A percentile compares a stretch with the other conserved stretches of the same genome.
phyloP scores from a whole-genome alignment of 352 stramenopile species.

The Phytopythium montanum region DNA sequence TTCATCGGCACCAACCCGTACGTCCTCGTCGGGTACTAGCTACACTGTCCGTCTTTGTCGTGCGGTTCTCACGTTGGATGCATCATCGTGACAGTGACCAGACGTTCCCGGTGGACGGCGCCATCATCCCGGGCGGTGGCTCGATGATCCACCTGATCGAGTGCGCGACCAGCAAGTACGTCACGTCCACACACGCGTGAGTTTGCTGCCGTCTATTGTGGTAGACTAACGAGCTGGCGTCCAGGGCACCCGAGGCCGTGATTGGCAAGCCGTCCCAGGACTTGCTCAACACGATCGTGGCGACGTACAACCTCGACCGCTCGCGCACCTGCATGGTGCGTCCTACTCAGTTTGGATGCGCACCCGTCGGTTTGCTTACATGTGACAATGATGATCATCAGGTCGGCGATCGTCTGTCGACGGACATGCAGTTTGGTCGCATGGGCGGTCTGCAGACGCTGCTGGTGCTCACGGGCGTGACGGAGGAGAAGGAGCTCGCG shows the following conservation, averaged over 20 bases:
- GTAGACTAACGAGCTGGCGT: slow-evolving; percentile 10
- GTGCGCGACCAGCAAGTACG: slow-evolving; percentile 59
- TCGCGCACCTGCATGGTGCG: slow-evolving; percentile 80
- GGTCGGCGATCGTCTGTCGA: slow-evolving; percentile 81
- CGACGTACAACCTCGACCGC: slow-evolving; percentile 63
- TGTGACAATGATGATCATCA: slow-evolving; percentile 12
- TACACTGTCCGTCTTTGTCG: neutral
- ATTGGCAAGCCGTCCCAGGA: slow-evolving; percentile 85
- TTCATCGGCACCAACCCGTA: slow-evolving; percentile 86
- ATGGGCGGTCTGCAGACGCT: slow-evolving; percentile 67
- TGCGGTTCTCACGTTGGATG: neutral
- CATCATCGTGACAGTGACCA: slow-evolving; percentile 38
- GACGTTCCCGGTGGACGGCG: slow-evolving; percentile 71
- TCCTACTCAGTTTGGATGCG: slow-evolving; percentile 1
- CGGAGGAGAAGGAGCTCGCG: slow-evolving; percentile 48
- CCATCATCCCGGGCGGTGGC: slow-evolving; percentile 69
- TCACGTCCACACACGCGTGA: slow-evolving; percentile 19
- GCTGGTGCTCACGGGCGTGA: slow-evolving; percentile 74
- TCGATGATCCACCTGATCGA: slow-evolving; percentile 70
- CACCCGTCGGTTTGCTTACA: neutral
- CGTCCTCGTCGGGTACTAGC: slow-evolving; percentile 27
- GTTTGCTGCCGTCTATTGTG: neutral
- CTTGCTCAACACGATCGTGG: slow-evolving; percentile 72
- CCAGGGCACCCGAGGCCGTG: slow-evolving; percentile 60
- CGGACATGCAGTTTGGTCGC: slow-evolving; percentile 82